Conservation (phyloP, 2,329 filamentous ascomycete genomes). For the Rutstroemia sp. region DNA sequence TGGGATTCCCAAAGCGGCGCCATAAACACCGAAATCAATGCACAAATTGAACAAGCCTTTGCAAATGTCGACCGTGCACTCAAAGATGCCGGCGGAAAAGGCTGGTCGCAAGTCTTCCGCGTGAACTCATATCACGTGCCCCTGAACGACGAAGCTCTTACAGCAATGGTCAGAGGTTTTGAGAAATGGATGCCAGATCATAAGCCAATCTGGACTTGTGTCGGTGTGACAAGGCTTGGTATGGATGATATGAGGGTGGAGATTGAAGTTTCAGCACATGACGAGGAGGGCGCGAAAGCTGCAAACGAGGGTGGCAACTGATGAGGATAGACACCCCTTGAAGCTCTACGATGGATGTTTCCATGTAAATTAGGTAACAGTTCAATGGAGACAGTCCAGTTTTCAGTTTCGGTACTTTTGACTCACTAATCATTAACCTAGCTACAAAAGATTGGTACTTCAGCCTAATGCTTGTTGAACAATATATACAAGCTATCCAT, state of each 20-base stretch:
- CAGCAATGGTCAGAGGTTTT: background rate
- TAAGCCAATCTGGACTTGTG: background rate
- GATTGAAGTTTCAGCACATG: constrained; percentile 48
- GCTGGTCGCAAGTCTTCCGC: constrained; percentile 47
- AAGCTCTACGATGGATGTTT: no score
- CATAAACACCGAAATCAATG: constrained; percentile 33
- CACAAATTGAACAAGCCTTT: constrained; percentile 46
- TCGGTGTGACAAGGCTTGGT: background rate
- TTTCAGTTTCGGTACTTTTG: no score
- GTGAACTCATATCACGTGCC: constrained; percentile 40
- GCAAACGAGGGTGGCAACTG: no score
- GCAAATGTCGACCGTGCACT: constrained; percentile 47
- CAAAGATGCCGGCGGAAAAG: constrained; percentile 45
- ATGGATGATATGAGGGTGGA: constrained; percentile 30
- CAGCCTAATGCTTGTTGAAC: no score
- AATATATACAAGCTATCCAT: no score
- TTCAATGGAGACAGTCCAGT: no score
- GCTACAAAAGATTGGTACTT: no score
- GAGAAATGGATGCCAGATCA: background rate
- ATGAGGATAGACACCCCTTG: no score
- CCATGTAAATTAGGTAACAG: no score
- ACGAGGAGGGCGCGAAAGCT: constrained; percentile 15
- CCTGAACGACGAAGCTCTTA: constrained; percentile 24
- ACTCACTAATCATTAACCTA: no score
- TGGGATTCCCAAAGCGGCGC: constrained; percentile 27